Base-by-base conservation (phyloP, 768 basidiomycete genomes). In the Suillus hirtellus region DNA sequence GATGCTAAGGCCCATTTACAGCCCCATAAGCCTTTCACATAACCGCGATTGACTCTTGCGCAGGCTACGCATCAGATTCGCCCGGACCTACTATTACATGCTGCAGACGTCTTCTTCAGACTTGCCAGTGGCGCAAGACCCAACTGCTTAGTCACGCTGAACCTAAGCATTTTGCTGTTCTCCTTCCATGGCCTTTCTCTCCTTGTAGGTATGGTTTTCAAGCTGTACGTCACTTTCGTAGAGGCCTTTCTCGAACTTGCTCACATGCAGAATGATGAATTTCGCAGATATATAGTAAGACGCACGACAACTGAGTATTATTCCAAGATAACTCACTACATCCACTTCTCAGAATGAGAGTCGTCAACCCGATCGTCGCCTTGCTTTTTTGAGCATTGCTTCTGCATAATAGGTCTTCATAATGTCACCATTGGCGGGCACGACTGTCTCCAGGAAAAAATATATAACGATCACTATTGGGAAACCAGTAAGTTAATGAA, bases 401-500 rank as follows among this genome's bases (percentile, higher is more conserved):
- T 9, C 15, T 21, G 27, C 24, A 50, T 24, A 50, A 10, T 27
- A 17, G 27, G 49, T 31, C 6, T 27, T 31, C 15, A 27, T 50
- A 17, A 31, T 17, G 8, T 27, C 27, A 50, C 27, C 50, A 10
- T 52, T 52, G 6, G 50, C 17, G 1, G 53, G 60, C 11, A 42
- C 24, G 21, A 14, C 19, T 15, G 35, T 61, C 21, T 27, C 21
- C 60, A 10, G 60, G 60, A 14, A 61, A 21, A 24, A 37, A 58
- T 1, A 31, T 31, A 27, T 59, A 35, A 37, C 15, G 19, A 12
- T 61, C 14, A 38, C 49, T 21, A n/a, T 61, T 34, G 19, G 55
- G 27, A 52, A 19, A 37, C n/a, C 54, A n/a, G 60, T 59, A 31
- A 61, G 60, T 61, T 15, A 15, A 21, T 9, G 34, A 17, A 17